Evolutionary conservation across 1,139 yeast species (phyloP).

Genomic region (Pichia terricola): DNA sequence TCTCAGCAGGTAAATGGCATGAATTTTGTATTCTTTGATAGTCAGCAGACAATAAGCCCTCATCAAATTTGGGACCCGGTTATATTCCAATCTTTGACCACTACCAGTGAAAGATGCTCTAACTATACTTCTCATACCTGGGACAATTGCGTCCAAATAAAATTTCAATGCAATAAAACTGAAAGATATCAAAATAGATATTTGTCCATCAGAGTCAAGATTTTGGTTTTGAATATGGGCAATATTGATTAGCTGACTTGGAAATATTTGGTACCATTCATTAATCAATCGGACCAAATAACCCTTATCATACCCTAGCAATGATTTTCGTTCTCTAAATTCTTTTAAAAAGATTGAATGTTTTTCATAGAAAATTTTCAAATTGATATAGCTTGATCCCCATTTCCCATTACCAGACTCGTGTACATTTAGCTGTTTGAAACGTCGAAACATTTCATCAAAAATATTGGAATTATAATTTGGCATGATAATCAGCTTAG

Average conservation of each 20-base stretch:
- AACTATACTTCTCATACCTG: conserved; percentile 7
- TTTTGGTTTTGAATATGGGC: not conserved
- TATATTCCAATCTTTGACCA: not conserved
- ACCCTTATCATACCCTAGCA: conserved; percentile 9
- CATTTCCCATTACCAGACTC: conserved; percentile 1
- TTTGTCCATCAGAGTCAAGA: conserved; percentile 1
- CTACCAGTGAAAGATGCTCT: conserved; percentile 13
- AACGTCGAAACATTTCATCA: not conserved
- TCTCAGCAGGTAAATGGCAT: conserved; percentile 10
- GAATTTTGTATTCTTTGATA: conserved; percentile 1
- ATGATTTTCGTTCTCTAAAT: not conserved
- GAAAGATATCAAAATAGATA: conserved; percentile 3
- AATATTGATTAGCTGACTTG: conserved; percentile 7
- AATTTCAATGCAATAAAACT: conserved; percentile 7
- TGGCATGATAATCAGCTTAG: conserved; percentile 3
- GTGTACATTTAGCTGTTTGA: not conserved
- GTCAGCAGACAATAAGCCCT: not conserved
- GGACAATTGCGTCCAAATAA: conserved; percentile 5
- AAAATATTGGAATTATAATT: not conserved
- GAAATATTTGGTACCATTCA: conserved; percentile 12
- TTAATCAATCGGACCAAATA: conserved; percentile 8
- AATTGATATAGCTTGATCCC: conserved; percentile 4
- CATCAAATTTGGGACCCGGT: conserved; percentile 1
- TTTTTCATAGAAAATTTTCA: conserved; percentile 5
- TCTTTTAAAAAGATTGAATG: conserved; percentile 1